Evolutionary conservation across 164 flowering plant genomes (phyloP).

Genomic region (Stephania japonica): DNA sequence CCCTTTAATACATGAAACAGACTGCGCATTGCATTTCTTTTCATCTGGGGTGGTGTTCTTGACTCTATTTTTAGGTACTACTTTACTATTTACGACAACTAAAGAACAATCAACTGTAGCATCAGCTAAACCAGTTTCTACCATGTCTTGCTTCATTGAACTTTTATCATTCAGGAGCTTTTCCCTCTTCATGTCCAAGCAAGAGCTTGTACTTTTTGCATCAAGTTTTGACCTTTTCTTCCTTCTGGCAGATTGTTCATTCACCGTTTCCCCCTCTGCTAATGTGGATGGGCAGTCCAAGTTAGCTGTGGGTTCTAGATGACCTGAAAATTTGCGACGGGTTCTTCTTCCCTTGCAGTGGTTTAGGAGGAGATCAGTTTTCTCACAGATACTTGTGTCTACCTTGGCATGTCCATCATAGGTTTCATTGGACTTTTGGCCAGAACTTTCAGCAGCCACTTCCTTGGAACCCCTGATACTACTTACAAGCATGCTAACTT

Average conservation of each 20-base stretch:
- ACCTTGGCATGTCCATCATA: conserved; percentile 8
- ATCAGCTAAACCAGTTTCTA: conserved; percentile 2
- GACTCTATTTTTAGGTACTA: neutral
- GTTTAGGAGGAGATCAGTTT: conserved; percentile 16
- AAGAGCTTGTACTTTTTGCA: conserved; percentile 6
- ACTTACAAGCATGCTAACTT: conserved; percentile 2
- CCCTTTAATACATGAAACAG: conserved; percentile 16
- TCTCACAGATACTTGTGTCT: conserved; percentile 2
- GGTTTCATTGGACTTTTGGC: conserved; percentile 8
- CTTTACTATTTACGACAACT: conserved; percentile 15
- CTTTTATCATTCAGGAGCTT: conserved; percentile 17
- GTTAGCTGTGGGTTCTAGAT: conserved; percentile 11
- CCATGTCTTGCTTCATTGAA: conserved; percentile 5
- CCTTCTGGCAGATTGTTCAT: conserved; percentile 13
- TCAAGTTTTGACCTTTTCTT: conserved; percentile 15
- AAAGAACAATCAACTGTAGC: conserved; percentile 8
- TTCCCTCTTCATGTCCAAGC: conserved; percentile 19
- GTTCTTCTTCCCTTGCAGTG: conserved; percentile 37
- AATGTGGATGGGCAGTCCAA: conserved; percentile 13
- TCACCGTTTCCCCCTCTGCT: conserved; percentile 12
- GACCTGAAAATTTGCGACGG: conserved; percentile 16
- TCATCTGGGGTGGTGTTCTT: conserved; percentile 12
- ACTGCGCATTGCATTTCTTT: conserved; percentile 12
- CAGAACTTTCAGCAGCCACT: conserved; percentile 8
- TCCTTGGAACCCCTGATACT: conserved; percentile 1